Evolutionary conservation across 2,329 filamentous ascomycete genomes (phyloP).

Genomic region (Decorospora gaudefroyi): DNA sequence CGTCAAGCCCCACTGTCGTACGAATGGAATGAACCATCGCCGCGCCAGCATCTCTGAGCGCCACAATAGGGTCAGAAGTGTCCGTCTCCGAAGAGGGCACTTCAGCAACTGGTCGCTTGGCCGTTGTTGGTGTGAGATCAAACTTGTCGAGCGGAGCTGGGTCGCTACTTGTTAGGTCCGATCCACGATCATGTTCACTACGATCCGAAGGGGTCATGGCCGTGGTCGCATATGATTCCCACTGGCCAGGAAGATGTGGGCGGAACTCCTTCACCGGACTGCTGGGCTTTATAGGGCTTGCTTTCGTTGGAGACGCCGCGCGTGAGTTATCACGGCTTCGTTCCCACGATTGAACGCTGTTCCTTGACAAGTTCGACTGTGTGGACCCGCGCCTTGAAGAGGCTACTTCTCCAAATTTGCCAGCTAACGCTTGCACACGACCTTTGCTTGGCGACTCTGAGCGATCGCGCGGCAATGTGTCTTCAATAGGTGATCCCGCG

Average conservation of each 20-base stretch:
- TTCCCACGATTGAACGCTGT: slow-evolving; percentile 49
- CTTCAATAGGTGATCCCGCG: slow-evolving; percentile 34
- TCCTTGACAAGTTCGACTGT: slow-evolving; percentile 50
- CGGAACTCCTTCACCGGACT: slow-evolving; percentile 49
- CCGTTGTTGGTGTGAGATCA: slow-evolving; percentile 46
- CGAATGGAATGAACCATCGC: slow-evolving; percentile 55
- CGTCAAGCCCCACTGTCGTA: slow-evolving; percentile 41
- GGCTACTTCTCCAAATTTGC: slow-evolving; percentile 54
- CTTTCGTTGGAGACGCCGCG: slow-evolving; percentile 40
- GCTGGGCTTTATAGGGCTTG: slow-evolving; percentile 44
- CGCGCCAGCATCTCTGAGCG: slow-evolving; percentile 54
- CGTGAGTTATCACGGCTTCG: slow-evolving; percentile 46
- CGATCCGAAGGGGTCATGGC: slow-evolving; percentile 41
- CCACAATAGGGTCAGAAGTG: slow-evolving; percentile 46
- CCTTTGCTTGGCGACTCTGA: slow-evolving; percentile 56
- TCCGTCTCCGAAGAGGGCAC: slow-evolving; percentile 23
- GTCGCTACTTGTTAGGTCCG: slow-evolving; percentile 15
- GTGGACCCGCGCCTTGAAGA: slow-evolving; percentile 54
- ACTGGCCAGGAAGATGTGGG: slow-evolving; percentile 58
- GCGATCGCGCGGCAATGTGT: slow-evolving; percentile 39
- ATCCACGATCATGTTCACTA: slow-evolving; percentile 36
- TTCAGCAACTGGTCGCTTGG: slow-evolving; percentile 38
- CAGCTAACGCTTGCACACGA: slow-evolving; percentile 57
- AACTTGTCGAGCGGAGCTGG: slow-evolving; percentile 31
- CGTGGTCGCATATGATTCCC: slow-evolving; percentile 56